Percentiles rank a stretch among this genome's conserved stretches.
phyloP scores from a whole-genome alignment of 75 land plant genomes.

The Sequoia sempervirens region DNA sequence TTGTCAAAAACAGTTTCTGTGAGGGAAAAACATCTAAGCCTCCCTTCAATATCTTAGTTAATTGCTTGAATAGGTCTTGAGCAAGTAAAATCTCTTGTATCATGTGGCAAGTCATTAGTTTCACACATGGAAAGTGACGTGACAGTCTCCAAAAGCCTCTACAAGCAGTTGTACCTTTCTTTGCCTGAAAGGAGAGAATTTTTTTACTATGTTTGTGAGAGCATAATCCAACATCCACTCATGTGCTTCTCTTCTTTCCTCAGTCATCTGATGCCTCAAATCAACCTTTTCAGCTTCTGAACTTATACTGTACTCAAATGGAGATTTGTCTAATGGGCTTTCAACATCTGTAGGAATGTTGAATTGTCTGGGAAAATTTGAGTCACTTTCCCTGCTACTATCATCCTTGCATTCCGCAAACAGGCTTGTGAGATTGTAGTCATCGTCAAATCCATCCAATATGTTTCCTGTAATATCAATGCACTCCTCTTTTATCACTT shows the following conservation, averaged over 20 bases:
- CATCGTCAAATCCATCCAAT: no score
- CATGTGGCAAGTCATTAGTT: not conserved
- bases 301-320: no score
- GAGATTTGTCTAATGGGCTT: no score
- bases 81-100: constrained; percentile 11
- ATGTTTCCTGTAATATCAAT: no score
- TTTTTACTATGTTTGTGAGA: constrained; percentile 38
- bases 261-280: constrained; percentile 54
- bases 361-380: no score
- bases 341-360: no score
- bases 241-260: constrained; percentile 63
- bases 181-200: constrained; percentile 48
- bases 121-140: constrained; percentile 25
- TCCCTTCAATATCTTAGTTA: constrained; percentile 9
- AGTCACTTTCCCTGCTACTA: no score
- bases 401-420: no score
- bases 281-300: constrained; percentile 56
- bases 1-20: not conserved
- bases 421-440: no score
- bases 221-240: constrained; percentile 87
- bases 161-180: constrained; percentile 67
- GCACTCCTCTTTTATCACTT: no score
- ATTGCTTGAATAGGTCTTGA: constrained; percentile 39
- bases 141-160: constrained; percentile 84
- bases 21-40: not conserved